Evolutionary conservation across 148 eudicot genomes (phyloP), one percentile per base, ranked within the genome.

Genomic region (Pharnaceum exiguum): DNA sequence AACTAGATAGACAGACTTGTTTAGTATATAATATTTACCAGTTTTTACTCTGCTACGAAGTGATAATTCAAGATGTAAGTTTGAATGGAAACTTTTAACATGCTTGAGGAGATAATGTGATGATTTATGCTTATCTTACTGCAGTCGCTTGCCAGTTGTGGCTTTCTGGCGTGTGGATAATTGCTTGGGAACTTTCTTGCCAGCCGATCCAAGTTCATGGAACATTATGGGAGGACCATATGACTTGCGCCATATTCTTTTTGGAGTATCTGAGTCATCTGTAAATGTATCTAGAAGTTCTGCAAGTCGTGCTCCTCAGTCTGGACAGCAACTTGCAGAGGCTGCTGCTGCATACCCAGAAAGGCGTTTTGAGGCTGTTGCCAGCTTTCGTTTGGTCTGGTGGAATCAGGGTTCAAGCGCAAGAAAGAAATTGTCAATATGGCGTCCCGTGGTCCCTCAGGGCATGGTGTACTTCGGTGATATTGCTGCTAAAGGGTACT

Each of bases 381-480:
- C 85, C 51, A 83, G 83, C 69, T 89, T 93, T 63, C 77, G 38
- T 64, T 63, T 82, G 68, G 82, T 93, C 21, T 93, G 99, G 99
- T 86, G 96, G 89, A 93, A 86, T 74, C 96, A 93, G 71, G 84
- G 84, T 60, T 86, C 87, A 52, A 73, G 62, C 58, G 79, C 91
- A 22, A 78, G 86, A 71, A 93, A 93, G 72, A 78, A 76, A 72
- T 46, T 86, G 51, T 93, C 99, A 29, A 76, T 93, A 58, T 93
- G 99, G 99, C 87, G 99, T 43, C 99, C 96, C n/a, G 67, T 81
- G 52, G 79, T 83, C 48, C 82, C 91, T 47, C 78, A 66, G 15
- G 95, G 87, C 63, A 89, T 93, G 99, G 80, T 86, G 17, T 93
- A 79, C 75, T 89, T 93, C 46, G 99, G 99, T 46, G 99, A 93